phyloP scores from a whole-genome alignment of 2,329 filamentous ascomycete species.

The Emericellopsis cladophorae region DNA sequence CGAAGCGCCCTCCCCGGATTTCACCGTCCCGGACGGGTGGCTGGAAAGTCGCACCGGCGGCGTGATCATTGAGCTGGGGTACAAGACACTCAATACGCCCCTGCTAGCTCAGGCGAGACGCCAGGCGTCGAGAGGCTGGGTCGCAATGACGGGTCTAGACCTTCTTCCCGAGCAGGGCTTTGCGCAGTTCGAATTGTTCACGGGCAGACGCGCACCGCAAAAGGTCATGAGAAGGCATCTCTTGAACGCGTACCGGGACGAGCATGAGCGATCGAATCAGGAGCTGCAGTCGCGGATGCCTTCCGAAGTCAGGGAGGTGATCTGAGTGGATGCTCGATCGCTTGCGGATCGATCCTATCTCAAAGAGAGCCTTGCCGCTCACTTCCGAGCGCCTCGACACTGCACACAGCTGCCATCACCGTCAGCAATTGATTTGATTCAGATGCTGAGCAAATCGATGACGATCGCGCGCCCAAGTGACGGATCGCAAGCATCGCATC shows the following conservation, averaged over 20 bases:
- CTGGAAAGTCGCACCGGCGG: conserved; percentile 61
- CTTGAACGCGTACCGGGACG: conserved; percentile 28
- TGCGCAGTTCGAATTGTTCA: conserved; percentile 73
- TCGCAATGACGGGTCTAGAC: conserved; percentile 64
- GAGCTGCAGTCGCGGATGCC: conserved; percentile 17
- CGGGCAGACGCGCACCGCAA: conserved; percentile 40
- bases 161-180: conserved; percentile 68
- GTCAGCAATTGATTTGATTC: no score
- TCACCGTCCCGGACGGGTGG: conserved; percentile 58
- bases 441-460: no score
- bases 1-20: conserved; percentile 52
- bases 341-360: no score
- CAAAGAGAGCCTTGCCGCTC: no score
- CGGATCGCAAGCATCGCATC: no score
- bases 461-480: no score
- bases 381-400: no score
- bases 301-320: background rate
- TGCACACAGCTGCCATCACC: no score
- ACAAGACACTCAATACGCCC: conserved; percentile 61
- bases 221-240: conserved; percentile 59
- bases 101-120: conserved; percentile 54
- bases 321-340: background rate
- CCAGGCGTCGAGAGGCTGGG: conserved; percentile 52
- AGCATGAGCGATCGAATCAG: conserved; percentile 24
- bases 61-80: conserved; percentile 63